phyloP scores from a whole-genome alignment of 1,284 basidiomycete species.

The Boletellus deceptivus region DNA sequence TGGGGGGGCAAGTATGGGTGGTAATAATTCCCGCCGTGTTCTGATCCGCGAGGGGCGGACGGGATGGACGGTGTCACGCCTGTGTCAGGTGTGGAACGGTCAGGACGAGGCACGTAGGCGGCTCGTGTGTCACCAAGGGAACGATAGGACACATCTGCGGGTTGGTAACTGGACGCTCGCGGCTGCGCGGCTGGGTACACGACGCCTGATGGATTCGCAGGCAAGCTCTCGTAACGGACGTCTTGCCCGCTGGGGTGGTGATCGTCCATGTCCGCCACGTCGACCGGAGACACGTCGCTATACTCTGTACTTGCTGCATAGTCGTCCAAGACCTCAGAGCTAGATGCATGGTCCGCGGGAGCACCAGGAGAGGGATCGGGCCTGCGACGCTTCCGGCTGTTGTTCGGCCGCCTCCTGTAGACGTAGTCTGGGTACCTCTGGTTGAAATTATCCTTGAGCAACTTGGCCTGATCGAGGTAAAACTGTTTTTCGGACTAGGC shows the following conservation, averaged over 20 bases:
- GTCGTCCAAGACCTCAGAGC: constrained; percentile 27
- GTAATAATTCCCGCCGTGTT: constrained; percentile 25
- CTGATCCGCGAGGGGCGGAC: constrained; percentile 28
- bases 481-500: constrained; percentile 74
- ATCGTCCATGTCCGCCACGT: constrained; percentile 26
- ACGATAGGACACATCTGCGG: constrained; percentile 25
- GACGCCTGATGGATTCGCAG: constrained; percentile 21
- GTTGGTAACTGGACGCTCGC: constrained; percentile 28
- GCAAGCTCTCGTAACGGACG: constrained; percentile 21
- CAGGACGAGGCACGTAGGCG: constrained; percentile 31
- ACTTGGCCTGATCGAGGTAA: constrained; percentile 80
- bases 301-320: constrained; percentile 23
- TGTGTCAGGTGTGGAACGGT: constrained; percentile 28
- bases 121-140: constrained; percentile 28
- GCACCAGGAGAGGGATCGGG: constrained; percentile 37
- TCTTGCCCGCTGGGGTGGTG: constrained; percentile 19
- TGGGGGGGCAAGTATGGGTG: constrained; percentile 26
- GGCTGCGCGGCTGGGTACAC: constrained; percentile 18
- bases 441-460: constrained; percentile 80
- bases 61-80: constrained; percentile 20
- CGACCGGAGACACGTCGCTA: constrained; percentile 33
- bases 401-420: constrained; percentile 79
- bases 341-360: constrained; percentile 23
- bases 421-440: constrained; percentile 84
- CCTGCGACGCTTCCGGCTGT: constrained; percentile 69